Base-by-base conservation (phyloP, 2,329 filamentous ascomycete genomes). In the Purpureocillium lavendulum region DNA sequence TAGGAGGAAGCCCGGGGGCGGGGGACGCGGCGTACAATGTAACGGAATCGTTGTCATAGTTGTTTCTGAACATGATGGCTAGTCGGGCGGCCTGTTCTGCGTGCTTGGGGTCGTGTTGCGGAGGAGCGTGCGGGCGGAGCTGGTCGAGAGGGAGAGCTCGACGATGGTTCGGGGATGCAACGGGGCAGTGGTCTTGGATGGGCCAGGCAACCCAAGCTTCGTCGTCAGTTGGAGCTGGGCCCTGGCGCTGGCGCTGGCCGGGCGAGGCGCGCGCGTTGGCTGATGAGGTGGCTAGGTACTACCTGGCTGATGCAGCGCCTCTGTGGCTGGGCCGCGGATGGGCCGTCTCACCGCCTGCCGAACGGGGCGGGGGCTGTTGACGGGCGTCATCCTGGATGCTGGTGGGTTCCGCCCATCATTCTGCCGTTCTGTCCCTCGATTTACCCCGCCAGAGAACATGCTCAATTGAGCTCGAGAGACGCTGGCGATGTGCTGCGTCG, bases 21-120 rank as follows among this genome's bases (percentile, higher is more conserved):
- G 37, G 37, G 41, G 39, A 26, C 10, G 21, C 48, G 59, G 68
- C 82, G 69, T 76, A 95, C 88, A 97, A 98, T 70, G 92, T 98
- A 70, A 97, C 89, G 48, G 90, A 94, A 69, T 98, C 92, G 80
- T 98, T 98, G 73, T 98, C 92, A 77, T 98, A 98, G 70, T 97
- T 97, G 77, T 98, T 98, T 70, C 92, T 80, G 73, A 98, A 98
- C 92, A 98, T 97, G 59, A 59, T 81, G 75, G 50, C 43, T 39
- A 30, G 26, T 28, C 38, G 24, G 15, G 8, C n/a, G 36, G 17
- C 21, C 35, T 31, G 13, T n/a, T 40, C 41, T 5, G 21, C 21
- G 45, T 38, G 29, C 43, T 38, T 36, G 21, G 16, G 7, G n/a
- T 33, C 26, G 40, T 38, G 32, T 36, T 35, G 37, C 15, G 39